phyloP scores from a whole-genome alignment of 805 yeast species.

The Maudiozyma turicensis region DNA sequence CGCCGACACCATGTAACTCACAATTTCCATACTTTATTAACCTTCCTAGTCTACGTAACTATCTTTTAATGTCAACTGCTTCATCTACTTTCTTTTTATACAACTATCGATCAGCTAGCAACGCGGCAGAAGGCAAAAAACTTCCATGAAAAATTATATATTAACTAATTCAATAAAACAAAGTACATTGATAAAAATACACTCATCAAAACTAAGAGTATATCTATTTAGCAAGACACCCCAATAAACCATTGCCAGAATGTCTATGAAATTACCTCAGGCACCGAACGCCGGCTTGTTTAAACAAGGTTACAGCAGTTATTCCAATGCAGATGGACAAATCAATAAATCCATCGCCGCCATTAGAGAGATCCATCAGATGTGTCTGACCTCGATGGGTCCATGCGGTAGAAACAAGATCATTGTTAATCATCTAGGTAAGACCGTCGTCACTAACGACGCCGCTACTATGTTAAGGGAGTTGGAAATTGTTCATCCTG shows the following conservation, averaged over 20 bases:
- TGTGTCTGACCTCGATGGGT: constrained; percentile 91
- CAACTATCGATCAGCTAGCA: too few species aligned
- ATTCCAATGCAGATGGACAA: constrained; percentile 88
- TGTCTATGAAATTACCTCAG: constrained; percentile 86
- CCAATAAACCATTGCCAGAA: constrained; percentile 23
- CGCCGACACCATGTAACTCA: too few species aligned
- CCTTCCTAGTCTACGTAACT: too few species aligned
- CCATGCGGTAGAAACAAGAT: constrained; percentile 97
- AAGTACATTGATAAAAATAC: too few species aligned
- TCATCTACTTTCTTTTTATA: too few species aligned
- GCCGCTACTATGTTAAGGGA: constrained; percentile 97
- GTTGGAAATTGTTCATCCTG: constrained; percentile 92
- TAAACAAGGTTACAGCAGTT: constrained; percentile 88
- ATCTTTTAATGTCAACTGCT: too few species aligned
- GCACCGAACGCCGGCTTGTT: constrained; percentile 91
- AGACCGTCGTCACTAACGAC: constrained; percentile 84
- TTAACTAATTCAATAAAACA: too few species aligned
- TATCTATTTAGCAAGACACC: too few species aligned
- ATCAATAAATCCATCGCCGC: constrained; percentile 88
- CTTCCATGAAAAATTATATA: too few species aligned
- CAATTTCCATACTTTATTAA: too few species aligned
- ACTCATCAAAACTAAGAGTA: too few species aligned
- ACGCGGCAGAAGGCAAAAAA: too few species aligned
- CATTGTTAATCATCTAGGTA: constrained; percentile 79
- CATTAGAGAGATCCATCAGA: constrained; percentile 81